These are phyloP conservation scores for Benincasa hispida DNA, from an alignment of 306 rosid species.

Conservation along the genomic window DNA sequence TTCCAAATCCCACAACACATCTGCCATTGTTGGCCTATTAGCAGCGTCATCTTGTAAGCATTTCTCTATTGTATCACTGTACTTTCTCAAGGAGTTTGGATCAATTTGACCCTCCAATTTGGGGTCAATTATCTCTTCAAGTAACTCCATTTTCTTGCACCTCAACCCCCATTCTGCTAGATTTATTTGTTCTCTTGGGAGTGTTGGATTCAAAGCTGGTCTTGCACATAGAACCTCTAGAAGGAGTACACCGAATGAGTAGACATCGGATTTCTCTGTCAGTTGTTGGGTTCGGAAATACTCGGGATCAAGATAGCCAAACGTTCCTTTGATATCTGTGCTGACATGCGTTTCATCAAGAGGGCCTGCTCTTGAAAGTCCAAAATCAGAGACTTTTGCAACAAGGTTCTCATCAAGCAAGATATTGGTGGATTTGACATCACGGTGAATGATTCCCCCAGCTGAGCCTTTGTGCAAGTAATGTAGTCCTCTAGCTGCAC, in stretches of 20 bases:
- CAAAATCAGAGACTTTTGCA: slow-evolving; percentile 41
- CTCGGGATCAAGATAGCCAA: slow-evolving; percentile 49
- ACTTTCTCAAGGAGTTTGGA: slow-evolving; percentile 35
- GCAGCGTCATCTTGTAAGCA: slow-evolving; percentile 26
- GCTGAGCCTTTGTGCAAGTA: background rate
- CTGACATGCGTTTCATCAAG: slow-evolving; percentile 35
- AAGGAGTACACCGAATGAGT: background rate
- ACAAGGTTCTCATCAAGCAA: background rate
- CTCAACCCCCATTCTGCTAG: slow-evolving; percentile 40
- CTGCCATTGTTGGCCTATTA: slow-evolving; percentile 37
- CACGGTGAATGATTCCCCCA: background rate
- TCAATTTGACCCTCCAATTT: slow-evolving; percentile 22
- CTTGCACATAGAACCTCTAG: slow-evolving; percentile 20
- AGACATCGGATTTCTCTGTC: background rate
- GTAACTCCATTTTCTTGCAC: slow-evolving; percentile 30
- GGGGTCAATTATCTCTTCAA: slow-evolving; percentile 36
- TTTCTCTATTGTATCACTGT: slow-evolving; percentile 27
- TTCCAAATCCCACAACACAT: slow-evolving; percentile 51
- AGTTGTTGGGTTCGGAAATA: slow-evolving; percentile 23
- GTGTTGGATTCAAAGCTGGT: slow-evolving; percentile 23
- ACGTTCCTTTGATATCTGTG: slow-evolving; percentile 37
- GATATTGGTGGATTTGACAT: background rate
- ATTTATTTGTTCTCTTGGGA: slow-evolving; percentile 35
- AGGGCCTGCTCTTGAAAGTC: slow-evolving; percentile 32
- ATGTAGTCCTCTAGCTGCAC: background rate